A percentile compares a stretch with the other conserved stretches of the same genome.
These are phyloP conservation scores for Heimioporus sp. DNA, from an alignment of 768 basidiomycete species.

Conservation along the genomic window DNA sequence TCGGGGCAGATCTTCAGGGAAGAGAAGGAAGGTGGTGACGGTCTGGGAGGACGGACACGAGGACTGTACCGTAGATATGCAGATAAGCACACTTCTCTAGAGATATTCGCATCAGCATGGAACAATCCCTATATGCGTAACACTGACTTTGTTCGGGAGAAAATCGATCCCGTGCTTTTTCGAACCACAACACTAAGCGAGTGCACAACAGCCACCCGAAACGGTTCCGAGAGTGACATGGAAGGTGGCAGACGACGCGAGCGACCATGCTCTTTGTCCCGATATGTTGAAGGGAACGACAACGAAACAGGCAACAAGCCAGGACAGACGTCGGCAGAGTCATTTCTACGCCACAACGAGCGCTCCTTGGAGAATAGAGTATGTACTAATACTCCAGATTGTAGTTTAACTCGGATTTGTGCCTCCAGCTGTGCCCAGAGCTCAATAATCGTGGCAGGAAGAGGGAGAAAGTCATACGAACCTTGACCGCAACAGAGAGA, in stretches of 20 bases:
- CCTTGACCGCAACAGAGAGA: conserved; percentile 27
- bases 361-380: conserved; percentile 25
- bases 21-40: conserved; percentile 22
- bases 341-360: conserved; percentile 20
- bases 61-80: conserved; percentile 28
- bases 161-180: conserved; percentile 17
- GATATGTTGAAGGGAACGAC: conserved; percentile 28
- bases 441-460: not conserved
- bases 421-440: conserved; percentile 22
- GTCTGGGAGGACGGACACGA: conserved; percentile 31
- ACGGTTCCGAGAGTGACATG: conserved; percentile 24
- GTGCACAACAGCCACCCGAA: conserved; percentile 23
- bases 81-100: conserved; percentile 22
- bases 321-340: conserved; percentile 20
- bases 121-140: not conserved
- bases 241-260: conserved; percentile 30
- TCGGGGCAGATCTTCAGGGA: conserved; percentile 28
- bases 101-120: conserved; percentile 2
- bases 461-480: conserved; percentile 5
- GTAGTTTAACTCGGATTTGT: conserved; percentile 17
- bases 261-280: conserved; percentile 19
- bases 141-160: conserved; percentile 22
- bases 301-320: conserved; percentile 29
- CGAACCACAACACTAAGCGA: conserved; percentile 25
- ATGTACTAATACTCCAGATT: conserved; percentile 3